Base-by-base conservation (phyloP, 352 stramenopile genomes). In the Albugo candida region DNA sequence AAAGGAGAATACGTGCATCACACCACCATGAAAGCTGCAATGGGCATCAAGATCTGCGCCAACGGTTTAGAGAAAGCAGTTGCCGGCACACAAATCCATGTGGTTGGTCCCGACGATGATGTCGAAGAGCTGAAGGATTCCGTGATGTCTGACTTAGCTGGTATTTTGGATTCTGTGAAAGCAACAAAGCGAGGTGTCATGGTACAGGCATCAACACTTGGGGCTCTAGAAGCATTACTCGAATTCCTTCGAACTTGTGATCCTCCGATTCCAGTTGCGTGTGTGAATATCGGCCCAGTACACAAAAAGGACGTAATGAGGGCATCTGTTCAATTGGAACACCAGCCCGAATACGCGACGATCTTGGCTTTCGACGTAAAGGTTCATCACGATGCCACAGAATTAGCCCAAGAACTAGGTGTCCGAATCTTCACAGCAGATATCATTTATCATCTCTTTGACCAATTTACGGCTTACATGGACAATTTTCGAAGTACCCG, bases 391-490 rank as follows among this genome's bases (percentile, higher is more conserved):
- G 94, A 98, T 42, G 95, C 95, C 5, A 73, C 67, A 38, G 77
- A 93, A 61, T 58, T 93, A 49, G 70, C 91, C 6, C 56, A 89
- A 41, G 87, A 97, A 45, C 78, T 96, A 38, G 86, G 89, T 52
- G 94, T 99, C 41, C 73, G 85, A 37, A 98, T 99, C 60, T 99
- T 99, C 71, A 98, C 94, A 14, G 95, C 95, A 24, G 95, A 99
- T 58, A 99, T 99, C 59, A 99, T 99, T 67, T 99, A 99, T 70
- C 95, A 99, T 72, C 70, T 99, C 45, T 99, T 99, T 58, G 94
- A 98, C 66, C 93, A 98, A 60, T 98, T 99, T 65, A 97, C 91
- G 39, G 69, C 81, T 11, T 97, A 98, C 67, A 96, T 98, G 60
- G 87, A 96, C 53, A 82, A 96, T 54, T 92, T 97, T 45, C 89